phyloP scores from a whole-genome alignment of 129 eudicot genomes.

The Flaveria trinervia region DNA sequence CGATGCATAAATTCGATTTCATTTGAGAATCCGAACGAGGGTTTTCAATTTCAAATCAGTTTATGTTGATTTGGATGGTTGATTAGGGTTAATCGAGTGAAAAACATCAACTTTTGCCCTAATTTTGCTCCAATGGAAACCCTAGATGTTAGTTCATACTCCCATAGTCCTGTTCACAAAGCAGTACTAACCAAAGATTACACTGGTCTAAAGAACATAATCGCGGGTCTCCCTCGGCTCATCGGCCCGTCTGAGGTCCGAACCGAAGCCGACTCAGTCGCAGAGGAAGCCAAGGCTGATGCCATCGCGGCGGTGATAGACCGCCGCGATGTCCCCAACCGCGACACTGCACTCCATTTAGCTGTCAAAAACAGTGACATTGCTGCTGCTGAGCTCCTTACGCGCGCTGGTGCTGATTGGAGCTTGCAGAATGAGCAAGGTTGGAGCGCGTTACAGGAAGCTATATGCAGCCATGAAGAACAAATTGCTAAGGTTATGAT shows the following conservation, averaged over 20 bases:
- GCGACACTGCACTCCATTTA: conserved; percentile 56
- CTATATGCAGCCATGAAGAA: conserved; percentile 46
- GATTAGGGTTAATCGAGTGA: conserved; percentile 7
- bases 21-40: too few relatives aligned
- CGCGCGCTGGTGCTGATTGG: conserved; percentile 58
- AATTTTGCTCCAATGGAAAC: conserved; percentile 34
- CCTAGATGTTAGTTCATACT: conserved; percentile 41
- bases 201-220: conserved; percentile 26
- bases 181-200: conserved; percentile 46
- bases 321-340: conserved; percentile 51
- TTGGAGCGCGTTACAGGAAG: conserved; percentile 59
- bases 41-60: background rate
- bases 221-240: conserved; percentile 42
- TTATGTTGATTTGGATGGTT: conserved; percentile 22
- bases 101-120: background rate
- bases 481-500: conserved; percentile 42
- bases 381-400: conserved; percentile 43
- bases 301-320: conserved; percentile 45
- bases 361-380: conserved; percentile 44
- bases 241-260: conserved; percentile 35
- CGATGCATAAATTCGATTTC: background rate
- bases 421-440: conserved; percentile 54
- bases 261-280: conserved; percentile 38
- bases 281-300: conserved; percentile 48
- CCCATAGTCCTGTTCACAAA: conserved; percentile 50